Evolutionary conservation across 192 early-diverging fungal genomes (phyloP).

Genomic region (Ambispora gerdemannii): DNA sequence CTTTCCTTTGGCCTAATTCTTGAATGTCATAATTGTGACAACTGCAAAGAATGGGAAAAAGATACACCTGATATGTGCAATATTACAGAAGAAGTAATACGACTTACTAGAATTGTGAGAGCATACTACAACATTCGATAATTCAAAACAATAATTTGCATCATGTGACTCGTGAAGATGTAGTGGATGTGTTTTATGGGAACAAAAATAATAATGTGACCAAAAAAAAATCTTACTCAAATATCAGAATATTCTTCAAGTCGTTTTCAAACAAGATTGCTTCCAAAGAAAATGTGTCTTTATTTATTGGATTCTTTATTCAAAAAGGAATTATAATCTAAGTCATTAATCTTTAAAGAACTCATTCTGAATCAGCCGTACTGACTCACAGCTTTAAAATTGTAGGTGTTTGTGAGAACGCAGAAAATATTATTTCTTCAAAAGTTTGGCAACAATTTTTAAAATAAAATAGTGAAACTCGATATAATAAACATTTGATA

Average conservation of each 20-base stretch:
- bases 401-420: not conserved
- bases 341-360: not conserved
- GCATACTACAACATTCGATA: not conserved
- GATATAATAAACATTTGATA: too few relatives aligned
- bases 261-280: slow-evolving; percentile 1
- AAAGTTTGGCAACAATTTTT: not conserved
- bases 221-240: slow-evolving; percentile 3
- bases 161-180: not conserved
- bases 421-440: not conserved
- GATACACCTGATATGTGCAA: not conserved
- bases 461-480: too few relatives aligned
- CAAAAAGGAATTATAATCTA: not conserved
- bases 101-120: not conserved
- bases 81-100: not conserved
- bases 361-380: not conserved
- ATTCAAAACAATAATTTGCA: not conserved
- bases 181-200: slow-evolving; percentile 3
- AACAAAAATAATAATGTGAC: slow-evolving; percentile 7
- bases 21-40: not conserved
- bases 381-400: not conserved
- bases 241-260: not conserved
- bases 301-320: slow-evolving; percentile 3
- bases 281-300: not conserved
- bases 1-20: slow-evolving; percentile 9
- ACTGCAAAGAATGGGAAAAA: slow-evolving; percentile 5